Conservation (phyloP, 2,329 filamentous ascomycete genomes). For the Calycina herbarum region DNA sequence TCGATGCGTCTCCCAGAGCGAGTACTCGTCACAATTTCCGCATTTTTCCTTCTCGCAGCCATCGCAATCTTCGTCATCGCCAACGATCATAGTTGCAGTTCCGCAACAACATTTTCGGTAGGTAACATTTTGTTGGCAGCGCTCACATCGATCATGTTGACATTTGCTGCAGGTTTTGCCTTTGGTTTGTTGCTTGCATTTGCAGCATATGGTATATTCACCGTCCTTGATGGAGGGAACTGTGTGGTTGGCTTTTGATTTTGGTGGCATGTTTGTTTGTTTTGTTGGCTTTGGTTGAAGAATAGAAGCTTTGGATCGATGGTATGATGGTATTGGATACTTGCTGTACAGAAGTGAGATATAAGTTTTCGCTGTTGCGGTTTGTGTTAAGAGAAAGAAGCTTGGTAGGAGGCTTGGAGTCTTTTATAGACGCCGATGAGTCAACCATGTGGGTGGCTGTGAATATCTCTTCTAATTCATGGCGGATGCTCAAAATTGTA, state of each 20-base stretch:
- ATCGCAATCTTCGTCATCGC: not conserved
- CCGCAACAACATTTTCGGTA: not conserved
- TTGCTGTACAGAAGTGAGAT: no score
- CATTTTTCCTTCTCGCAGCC: not conserved
- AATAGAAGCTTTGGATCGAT: not conserved
- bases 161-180: not conserved
- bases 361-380: no score
- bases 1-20: not conserved
- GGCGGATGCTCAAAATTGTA: no score
- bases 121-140: not conserved
- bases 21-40: not conserved
- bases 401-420: no score
- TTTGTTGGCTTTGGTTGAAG: not conserved
- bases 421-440: no score
- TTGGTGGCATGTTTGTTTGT: not conserved
- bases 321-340: not conserved
- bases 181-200: not conserved
- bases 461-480: no score
- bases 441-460: no score
- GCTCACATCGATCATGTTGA: not conserved
- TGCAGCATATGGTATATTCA: not conserved
- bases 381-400: no score
- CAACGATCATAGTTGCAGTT: not conserved
- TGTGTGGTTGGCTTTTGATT: not conserved
- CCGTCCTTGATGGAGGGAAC: not conserved